Conservation (phyloP, 2,329 filamentous ascomycete species). For the Apiospora saccharicola region DNA sequence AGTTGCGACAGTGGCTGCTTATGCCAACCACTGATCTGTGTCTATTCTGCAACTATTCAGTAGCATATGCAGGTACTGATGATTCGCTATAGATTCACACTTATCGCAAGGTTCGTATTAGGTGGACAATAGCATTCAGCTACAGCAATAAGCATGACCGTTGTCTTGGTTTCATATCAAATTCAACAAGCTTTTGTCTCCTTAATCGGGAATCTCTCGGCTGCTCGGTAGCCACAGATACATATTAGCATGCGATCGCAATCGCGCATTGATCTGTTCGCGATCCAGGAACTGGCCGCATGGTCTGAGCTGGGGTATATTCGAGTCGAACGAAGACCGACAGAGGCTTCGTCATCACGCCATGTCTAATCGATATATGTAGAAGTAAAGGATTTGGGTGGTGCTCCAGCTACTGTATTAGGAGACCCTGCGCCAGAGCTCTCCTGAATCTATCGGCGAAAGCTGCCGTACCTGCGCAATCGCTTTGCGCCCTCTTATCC, state of each 20-base stretch:
- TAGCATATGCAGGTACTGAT: conserved; percentile 9
- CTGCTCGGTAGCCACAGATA: conserved; percentile 5
- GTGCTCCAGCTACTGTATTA: conserved; percentile 30
- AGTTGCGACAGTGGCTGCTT: conserved; percentile 10
- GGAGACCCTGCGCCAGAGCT: conserved; percentile 50
- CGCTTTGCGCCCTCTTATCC: conserved; percentile 60
- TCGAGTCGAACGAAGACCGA: neutral
- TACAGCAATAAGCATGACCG: conserved; percentile 16
- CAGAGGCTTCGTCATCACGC: neutral
- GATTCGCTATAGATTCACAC: neutral
- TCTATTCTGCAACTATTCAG: neutral
- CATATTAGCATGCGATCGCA: neutral
- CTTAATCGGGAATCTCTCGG: conserved; percentile 15
- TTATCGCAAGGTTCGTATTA: neutral
- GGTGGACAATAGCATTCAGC: neutral
- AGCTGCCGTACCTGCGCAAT: conserved; percentile 58
- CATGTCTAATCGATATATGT: neutral
- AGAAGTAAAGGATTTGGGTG: neutral
- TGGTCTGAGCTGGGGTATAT: neutral
- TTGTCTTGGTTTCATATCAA: neutral
- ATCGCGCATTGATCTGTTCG: neutral
- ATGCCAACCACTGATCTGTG: neutral
- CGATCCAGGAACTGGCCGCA: neutral
- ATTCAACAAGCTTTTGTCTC: conserved; percentile 15
- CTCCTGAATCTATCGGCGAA: conserved; percentile 62